Evolutionary conservation across 192 early-diverging fungal genomes (phyloP), one percentile per base, ranked within the genome.

Genomic region (Backusella liffmaniae): DNA sequence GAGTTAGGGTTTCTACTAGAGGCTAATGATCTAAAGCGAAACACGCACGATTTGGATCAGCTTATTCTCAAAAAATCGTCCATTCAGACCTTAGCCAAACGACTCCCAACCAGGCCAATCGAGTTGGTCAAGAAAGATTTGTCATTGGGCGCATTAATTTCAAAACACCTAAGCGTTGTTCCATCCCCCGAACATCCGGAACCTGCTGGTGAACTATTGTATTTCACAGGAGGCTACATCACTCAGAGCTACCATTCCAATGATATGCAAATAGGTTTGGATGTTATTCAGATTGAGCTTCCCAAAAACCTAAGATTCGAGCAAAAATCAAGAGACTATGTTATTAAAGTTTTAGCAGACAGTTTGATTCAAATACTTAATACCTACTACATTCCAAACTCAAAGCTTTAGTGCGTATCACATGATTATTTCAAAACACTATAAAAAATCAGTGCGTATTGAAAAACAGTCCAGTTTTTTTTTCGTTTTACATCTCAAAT

Each of bases 171-270:
- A 15, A 23, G 10, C 3, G 41, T 49, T 30, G 30, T 49, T 30
- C 70, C 70, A 42, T 72, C 70, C 18, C 37, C 70, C 30, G 44
- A 29, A 32, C 29, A 72, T 30, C 70, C 21, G 18, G 26, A 39
- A 16, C 70, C 70, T 34, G 26, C 23, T 9, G 32, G 23, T 12
- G 70, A 71, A 30, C 5, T 4, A 3, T n/a, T 26, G 10, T 71
- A 71, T 71, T 71, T 71, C 10, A n/a, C 15, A 4, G 70, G 70
- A 71, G 70, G 70, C 2, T 53, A 72, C 21, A 72, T 41, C 6
- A 46, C 66, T 9, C 39, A 49, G 8, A 42, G 1, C 1, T 42
- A 72, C 70, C 56, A 62, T 62, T 62, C 56, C 9, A 62, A 41
- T 69, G 5, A n/a, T 9, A 21, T 3, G 3, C 44, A 23, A 46